Conservation (phyloP, 129 eudicot species). For the Ambrosia trifida region DNA sequence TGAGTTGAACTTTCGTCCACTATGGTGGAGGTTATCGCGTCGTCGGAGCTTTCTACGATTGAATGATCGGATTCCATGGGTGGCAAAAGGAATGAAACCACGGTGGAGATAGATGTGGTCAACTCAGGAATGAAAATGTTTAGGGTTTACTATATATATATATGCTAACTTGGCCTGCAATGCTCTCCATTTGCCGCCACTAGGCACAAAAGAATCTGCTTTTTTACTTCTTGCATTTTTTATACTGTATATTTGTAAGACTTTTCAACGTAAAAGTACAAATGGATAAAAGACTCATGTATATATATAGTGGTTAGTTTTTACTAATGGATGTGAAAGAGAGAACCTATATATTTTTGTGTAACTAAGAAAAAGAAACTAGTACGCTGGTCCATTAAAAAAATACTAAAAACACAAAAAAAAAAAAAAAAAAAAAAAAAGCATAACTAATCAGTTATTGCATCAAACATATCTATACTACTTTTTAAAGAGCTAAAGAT, state of each 20-base stretch:
- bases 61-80: conserved; percentile 30
- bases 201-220: conserved; percentile 1
- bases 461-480: too few species aligned
- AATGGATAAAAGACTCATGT: too few species aligned
- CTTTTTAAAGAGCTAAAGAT: too few species aligned
- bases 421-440: too few species aligned
- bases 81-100: not conserved
- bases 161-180: conserved; percentile 30
- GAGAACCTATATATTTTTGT: too few species aligned
- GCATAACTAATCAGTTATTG: too few species aligned
- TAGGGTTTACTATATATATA: conserved; percentile 22
- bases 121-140: conserved; percentile 11
- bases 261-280: too few species aligned
- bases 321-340: too few species aligned
- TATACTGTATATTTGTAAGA: not conserved
- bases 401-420: too few species aligned
- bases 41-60: conserved; percentile 30
- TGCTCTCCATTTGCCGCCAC: conserved; percentile 24
- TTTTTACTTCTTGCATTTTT: not conserved
- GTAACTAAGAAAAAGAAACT: too few species aligned
- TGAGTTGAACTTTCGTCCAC: conserved; percentile 22
- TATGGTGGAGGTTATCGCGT: not conserved
- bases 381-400: too few species aligned
- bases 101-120: conserved; percentile 26
- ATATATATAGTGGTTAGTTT: too few species aligned